Evolutionary conservation across 139 green algal species (phyloP).

Genomic region (Micractinium conductrix): DNA sequence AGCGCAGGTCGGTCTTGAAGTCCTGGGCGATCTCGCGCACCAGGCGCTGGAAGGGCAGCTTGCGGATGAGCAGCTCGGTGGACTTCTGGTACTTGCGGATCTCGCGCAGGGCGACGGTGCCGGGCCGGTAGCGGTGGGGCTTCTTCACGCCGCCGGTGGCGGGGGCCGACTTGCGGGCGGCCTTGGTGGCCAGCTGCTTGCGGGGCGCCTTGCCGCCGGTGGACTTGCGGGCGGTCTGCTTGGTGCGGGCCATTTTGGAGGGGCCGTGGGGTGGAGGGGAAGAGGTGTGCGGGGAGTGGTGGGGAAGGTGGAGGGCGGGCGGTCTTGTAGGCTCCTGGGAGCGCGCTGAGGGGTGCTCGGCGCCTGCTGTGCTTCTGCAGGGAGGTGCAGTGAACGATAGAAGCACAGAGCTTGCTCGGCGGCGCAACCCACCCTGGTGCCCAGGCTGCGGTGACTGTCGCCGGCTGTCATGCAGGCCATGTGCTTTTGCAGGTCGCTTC

Average conservation of each 20-base stretch:
- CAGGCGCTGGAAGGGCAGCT: conserved; percentile 97
- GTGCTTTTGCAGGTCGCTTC: too few relatives aligned
- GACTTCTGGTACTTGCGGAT: conserved; percentile 97
- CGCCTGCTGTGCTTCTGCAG: too few relatives aligned
- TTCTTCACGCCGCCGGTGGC: conserved; percentile 92
- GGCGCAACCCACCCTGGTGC: too few relatives aligned
- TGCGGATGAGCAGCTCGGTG: conserved; percentile 95
- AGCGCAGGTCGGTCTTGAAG: conserved; percentile 99
- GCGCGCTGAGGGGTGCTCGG: too few relatives aligned
- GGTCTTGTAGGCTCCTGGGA: too few relatives aligned
- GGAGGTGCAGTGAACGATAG: too few relatives aligned
- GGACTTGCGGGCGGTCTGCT: conserved; percentile 90
- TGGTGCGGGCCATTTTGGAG: conserved; percentile 93
- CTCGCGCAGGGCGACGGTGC: conserved; percentile 91
- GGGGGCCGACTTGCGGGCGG: conserved; percentile 90
- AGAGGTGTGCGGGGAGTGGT: too few relatives aligned
- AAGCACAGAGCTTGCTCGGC: too few relatives aligned
- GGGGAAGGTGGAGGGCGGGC: too few relatives aligned
- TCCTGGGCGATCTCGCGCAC: conserved; percentile 99
- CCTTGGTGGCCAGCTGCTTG: conserved; percentile 88
- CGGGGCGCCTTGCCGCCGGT: conserved; percentile 87
- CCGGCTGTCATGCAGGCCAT: too few relatives aligned
- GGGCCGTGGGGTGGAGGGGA: too few relatives aligned
- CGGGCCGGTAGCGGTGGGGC: conserved; percentile 90
- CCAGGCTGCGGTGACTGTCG: too few relatives aligned